Base-by-base conservation (phyloP, 2,329 filamentous ascomycete species). In the Colletotrichum sp. region DNA sequence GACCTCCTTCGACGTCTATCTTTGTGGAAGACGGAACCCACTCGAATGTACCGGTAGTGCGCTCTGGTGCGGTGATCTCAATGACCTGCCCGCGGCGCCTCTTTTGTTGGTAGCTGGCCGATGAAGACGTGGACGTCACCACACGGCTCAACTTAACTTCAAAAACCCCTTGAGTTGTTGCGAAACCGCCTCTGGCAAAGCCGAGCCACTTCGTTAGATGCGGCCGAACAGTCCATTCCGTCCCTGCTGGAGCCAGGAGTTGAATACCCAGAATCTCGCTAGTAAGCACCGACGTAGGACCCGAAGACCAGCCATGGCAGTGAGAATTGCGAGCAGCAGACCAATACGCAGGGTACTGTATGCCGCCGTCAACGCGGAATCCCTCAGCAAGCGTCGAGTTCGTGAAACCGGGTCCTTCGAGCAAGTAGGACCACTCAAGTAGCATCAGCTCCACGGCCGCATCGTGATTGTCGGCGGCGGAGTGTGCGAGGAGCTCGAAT, bases 301-400 rank as follows among this genome's bases (percentile, higher is more conserved):
- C 84, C 2, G 81, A 80, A 5, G 81, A 76, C 84, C 84, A 85
- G 12, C 84, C 84, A 74, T 85, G 84, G 6, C 84, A 83, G 63
- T 84, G 84, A 52, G 80, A 82, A 65, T 82, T 83, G 32, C 83
- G 78, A 24, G 80, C 80, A 12, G 80, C 70, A 10, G 77, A 79
- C 18, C 77, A 77, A 71, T 85, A 84, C 3, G 82, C 81, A 6
- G 82, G 82, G 76, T 84, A 84, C 68, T 83, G 80, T 43, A 82
- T 72, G 74, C 82, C 67, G 43, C 85, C 86, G 75, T 86, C 82
- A 8, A 83, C 80, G 10, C 81, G 78, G 75, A 85, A 87, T 5
- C 86, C 86, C 77, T 87, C 86, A 21, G 85, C 83, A 28, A 87
- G 83, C 5, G 86, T 87, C 36, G 79, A 82, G 76, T 85, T 84